These are phyloP conservation scores for Fraxinus anomala DNA, from an alignment of 257 asterid genomes.

Conservation along the genomic window DNA sequence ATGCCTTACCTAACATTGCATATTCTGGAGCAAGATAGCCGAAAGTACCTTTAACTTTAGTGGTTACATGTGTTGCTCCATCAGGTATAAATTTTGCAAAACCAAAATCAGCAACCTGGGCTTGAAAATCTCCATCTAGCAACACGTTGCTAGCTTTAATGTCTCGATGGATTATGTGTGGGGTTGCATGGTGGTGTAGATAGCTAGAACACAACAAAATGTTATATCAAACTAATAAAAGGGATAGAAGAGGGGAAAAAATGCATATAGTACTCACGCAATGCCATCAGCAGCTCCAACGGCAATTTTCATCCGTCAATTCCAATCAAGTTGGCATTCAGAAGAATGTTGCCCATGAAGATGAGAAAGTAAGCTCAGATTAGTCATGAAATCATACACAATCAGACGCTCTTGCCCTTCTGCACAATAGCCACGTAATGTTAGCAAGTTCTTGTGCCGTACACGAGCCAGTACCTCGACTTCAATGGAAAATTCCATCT, in stretches of 20 bases:
- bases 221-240: background rate
- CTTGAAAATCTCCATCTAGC: conserved; percentile 69
- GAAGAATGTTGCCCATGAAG: conserved; percentile 92
- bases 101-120: conserved; percentile 88
- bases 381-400: conserved; percentile 78
- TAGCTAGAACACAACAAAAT: conserved; percentile 48
- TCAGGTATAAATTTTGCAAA: conserved; percentile 86
- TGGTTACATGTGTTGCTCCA: conserved; percentile 86
- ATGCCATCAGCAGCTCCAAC: conserved; percentile 88
- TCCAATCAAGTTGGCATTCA: conserved; percentile 82
- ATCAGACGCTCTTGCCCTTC: conserved; percentile 95
- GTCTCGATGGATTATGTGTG: conserved; percentile 87
- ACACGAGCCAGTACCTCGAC: conserved; percentile 87
- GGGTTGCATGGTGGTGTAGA: conserved; percentile 81
- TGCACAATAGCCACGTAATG: conserved; percentile 81
- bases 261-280: conserved; percentile 50
- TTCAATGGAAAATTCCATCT: conserved; percentile 82
- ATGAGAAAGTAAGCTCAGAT: conserved; percentile 82
- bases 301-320: conserved; percentile 76
- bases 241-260: background rate
- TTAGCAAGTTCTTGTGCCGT: conserved; percentile 78
- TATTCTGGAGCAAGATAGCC: conserved; percentile 96
- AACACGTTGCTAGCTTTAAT: conserved; percentile 85
- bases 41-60: conserved; percentile 78
- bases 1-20: conserved; percentile 83